Evolutionary conservation across 306 rosid genomes (phyloP), one percentile per base, ranked within the genome.

Genomic region (Acacia melanoxylon): DNA sequence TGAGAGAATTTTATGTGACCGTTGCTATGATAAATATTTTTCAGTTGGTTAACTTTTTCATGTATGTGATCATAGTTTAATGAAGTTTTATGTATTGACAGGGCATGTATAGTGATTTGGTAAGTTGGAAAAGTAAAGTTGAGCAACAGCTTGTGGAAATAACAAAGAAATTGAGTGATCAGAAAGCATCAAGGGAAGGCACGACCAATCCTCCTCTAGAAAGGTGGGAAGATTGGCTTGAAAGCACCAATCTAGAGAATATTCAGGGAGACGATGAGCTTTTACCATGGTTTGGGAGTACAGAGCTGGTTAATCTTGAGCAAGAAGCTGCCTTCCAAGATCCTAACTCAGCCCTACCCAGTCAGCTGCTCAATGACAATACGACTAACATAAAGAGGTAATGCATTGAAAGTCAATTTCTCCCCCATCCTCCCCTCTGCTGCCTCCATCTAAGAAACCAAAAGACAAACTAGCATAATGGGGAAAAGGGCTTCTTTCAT

Each of bases 201-300:
- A 66, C 83, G 41, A 46, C 88, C 77, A 88, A 90, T 74, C 90
- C 89, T 75, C 90, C 86, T 67, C 85, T 91, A 54, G 94, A 92
- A 75, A 85, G 81, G 77, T 94, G 97, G 98, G 88, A 92, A 82
- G 95, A 94, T 79, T 92, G 95, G 97, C 61, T 94, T 75, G 95
- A 87, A 79, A 79, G 83, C 80, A 78, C 86, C 75, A 86, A 86
- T 83, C 86, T 87, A 31, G 89, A 83, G 27, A 78, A 82, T 86
- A 76, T 84, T 75, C 91, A 85, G 73, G 97, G 85, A 45, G 86
- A 89, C 81, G 86, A 87, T 85, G 94, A 89, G 77, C 80, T 92
- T 69, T 77, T 79, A 31, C 85, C 95, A 46, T 94, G 92, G 93
- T 83, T 91, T 45, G 97, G 89, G 87, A 86, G 83, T 84, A 79